Percentiles rank a stretch among this genome's conserved stretches.
Evolutionary conservation across 192 early-diverging fungal species (phyloP).

Genomic region (Coemansia sp.): DNA sequence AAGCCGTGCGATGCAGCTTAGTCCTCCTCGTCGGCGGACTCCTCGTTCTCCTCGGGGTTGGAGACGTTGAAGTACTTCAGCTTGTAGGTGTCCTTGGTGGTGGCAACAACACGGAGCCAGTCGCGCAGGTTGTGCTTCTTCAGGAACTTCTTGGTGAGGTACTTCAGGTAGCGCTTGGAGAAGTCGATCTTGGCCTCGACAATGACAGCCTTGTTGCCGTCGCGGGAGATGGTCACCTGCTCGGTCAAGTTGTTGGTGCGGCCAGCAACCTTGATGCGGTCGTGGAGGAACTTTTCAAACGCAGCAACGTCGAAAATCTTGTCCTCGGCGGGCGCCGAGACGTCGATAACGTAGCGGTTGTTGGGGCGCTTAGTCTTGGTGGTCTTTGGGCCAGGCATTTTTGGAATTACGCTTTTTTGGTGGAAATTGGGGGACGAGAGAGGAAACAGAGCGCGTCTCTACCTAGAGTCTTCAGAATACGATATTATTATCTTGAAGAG

Average conservation of each 20-base stretch:
- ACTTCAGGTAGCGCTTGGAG: constrained; percentile 99
- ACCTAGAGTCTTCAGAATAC: constrained; percentile 43
- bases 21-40: constrained; percentile 42
- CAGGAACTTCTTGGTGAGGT: constrained; percentile 99
- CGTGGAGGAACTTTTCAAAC: constrained; percentile 99
- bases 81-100: constrained; percentile 89
- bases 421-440: background rate
- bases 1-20: constrained; percentile 20
- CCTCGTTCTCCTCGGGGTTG: constrained; percentile 49
- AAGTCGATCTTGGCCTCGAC: constrained; percentile 78
- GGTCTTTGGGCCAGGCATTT: constrained; percentile 53
- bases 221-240: constrained; percentile 81
- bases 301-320: constrained; percentile 96
- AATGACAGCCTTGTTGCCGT: constrained; percentile 72
- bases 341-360: constrained; percentile 92
- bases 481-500: constrained; percentile 22
- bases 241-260: constrained; percentile 95
- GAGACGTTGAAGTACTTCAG: constrained; percentile 84
- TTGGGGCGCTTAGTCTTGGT: constrained; percentile 63
- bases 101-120: constrained; percentile 95
- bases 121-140: constrained; percentile 99
- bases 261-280: constrained; percentile 97
- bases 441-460: constrained; percentile 46
- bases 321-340: constrained; percentile 90
- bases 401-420: background rate